Base-by-base conservation (phyloP, 345 rosid species). In the Pelargonium nanum region DNA sequence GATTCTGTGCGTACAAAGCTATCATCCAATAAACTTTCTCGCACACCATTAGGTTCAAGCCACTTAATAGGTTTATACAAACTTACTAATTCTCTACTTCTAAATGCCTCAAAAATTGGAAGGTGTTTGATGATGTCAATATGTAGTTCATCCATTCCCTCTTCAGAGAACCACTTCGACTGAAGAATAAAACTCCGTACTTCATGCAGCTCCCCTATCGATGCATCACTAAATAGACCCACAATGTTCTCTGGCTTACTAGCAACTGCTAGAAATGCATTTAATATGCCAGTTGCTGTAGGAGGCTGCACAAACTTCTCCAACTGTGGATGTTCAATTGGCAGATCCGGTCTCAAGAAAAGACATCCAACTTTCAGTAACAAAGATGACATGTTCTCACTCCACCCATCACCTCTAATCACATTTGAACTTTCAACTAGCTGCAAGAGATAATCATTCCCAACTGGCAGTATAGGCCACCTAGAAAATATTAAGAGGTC, bases 401-500 rank as follows among this genome's bases (percentile, higher is more conserved):
- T 91, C 98, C 96, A 91, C 19, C 96, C 96, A 69, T 83, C 86
- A 74, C 82, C 83, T 74, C 68, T 78, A 56, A 91, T 75, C 65
- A 91, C 90, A 69, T 75, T 73, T 48, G 98, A 86, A 73, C 80
- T 84, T 73, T 83, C 80, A 72, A 74, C 72, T 60, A 91, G 81
- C 72, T 69, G 85, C 80, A 83, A 68, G 63, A 91, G 95, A 77
- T 59, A 73, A 73, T 25, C 68, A 60, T 83, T 85, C 59, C 82
- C 91, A 68, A 85, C 88, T 64, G 98, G 98, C 70, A 91, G 71
- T 83, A 91, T 83, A 61, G 98, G 98, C 98, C 98, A 91, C 78
- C 78, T 91, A 3, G 83, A 74, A 82, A 91, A 91, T 72, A 86
- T 63, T 67, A 84, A 80, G 54, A 91, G 96, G 63, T 91, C 91